These are phyloP conservation scores for Linum tenue DNA, from an alignment of 345 rosid species.

Conservation along the genomic window DNA sequence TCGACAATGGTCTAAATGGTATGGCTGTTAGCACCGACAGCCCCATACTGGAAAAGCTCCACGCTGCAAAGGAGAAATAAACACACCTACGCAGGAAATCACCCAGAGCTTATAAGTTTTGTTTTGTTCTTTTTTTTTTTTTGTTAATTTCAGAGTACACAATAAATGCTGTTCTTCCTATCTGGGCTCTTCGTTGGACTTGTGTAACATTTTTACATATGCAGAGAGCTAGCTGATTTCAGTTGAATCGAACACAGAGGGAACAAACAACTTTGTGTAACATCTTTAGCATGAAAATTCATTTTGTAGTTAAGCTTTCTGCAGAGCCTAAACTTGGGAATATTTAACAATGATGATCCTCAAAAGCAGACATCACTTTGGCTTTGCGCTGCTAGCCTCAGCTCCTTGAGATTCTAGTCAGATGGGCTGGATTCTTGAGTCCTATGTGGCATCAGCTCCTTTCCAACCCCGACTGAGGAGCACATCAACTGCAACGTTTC, in stretches of 20 bases:
- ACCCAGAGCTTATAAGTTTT: too few species aligned
- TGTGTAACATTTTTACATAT: background rate
- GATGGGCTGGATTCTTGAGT: background rate
- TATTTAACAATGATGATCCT: too few species aligned
- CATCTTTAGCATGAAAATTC: background rate
- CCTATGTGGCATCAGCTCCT: background rate
- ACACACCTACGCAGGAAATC: too few species aligned
- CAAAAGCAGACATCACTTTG: too few species aligned
- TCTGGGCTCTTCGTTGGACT: background rate
- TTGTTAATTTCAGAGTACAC: background rate
- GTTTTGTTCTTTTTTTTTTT: too few species aligned
- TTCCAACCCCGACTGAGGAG: background rate
- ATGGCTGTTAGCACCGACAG: constrained; percentile 7
- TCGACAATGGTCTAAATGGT: constrained; percentile 7
- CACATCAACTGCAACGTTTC: too few species aligned
- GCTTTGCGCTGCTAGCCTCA: background rate
- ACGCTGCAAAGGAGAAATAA: background rate
- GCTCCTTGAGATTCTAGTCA: background rate
- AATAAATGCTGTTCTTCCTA: background rate
- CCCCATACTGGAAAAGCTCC: background rate
- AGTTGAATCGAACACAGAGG: background rate
- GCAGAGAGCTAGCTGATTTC: background rate
- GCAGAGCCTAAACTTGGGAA: background rate
- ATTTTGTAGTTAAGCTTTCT: background rate
- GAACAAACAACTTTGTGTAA: background rate